Evolutionary conservation across 1,284 basidiomycete species (phyloP), one percentile per base, ranked within the genome.

Genomic region (Leccinum ponderosum): DNA sequence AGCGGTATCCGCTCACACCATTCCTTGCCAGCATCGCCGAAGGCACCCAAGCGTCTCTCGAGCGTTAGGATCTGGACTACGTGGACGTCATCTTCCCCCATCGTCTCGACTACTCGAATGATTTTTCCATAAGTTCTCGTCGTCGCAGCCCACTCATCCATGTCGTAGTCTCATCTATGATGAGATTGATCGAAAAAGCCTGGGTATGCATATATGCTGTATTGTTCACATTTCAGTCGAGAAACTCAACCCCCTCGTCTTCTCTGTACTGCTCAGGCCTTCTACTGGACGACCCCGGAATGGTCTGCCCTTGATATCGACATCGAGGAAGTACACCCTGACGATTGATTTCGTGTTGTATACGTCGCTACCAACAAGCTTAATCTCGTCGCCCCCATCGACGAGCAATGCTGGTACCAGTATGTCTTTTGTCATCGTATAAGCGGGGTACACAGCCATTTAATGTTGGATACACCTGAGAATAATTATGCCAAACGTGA

Each of bases 61-160:
- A 85, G 70, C 83, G 88, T 42, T 79, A 89, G 14, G 81, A 83
- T 55, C 77, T 88, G 65, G 82, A 86, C 70, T 91, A 91, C 65
- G 86, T 87, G 37, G 86, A 87, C 68, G 77, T 87, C 55, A 68
- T 84, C 55, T 84, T 86, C 48, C 80, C 81, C 7, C 87, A 89
- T 66, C 81, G 86, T 56, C 80, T 81, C 31, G 86, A 87, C 69
- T 63, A 69, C 51, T 56, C 72, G 1, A 65, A 82, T 81, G 58
- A 55, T 75, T 74, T 9, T 7, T 47, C 14, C 14, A 35, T 35
- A 35, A 35, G 6, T 47, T 9, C 6, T 17, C 44, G 5, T 47
- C 20, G 44, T 47, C 20, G 11, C 20, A 47, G 44, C 17, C 44
- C 20, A 12, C 20, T 47, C 44, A 47, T 47, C 20, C 44, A 47